These are phyloP conservation scores for Asparagopsis taxiformis DNA, from an alignment of 31 red algal genomes.

Conservation along the genomic window DNA sequence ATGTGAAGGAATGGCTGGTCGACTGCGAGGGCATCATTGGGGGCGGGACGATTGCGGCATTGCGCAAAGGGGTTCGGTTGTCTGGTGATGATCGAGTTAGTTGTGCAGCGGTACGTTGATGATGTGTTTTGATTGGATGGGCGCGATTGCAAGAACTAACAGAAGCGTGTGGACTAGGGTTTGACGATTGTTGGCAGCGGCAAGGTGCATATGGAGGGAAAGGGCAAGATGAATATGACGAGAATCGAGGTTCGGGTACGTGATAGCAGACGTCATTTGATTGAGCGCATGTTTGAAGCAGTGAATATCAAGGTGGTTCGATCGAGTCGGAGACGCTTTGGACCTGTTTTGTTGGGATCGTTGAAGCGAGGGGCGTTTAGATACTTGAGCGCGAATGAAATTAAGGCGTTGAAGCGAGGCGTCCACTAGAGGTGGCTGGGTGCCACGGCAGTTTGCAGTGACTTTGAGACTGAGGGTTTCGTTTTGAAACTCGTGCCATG, in stretches of 20 bases:
- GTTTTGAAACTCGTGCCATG: no score
- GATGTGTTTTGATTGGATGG: no score
- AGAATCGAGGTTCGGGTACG: slow-evolving; percentile 52
- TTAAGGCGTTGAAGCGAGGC: slow-evolving; percentile 68
- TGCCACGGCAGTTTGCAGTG: no score
- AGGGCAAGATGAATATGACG: slow-evolving; percentile 10
- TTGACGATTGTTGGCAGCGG: slow-evolving; percentile 9
- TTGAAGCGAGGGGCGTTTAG: slow-evolving; percentile 42
- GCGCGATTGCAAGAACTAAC: no score
- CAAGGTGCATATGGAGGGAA: slow-evolving; percentile 11
- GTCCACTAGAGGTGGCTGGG: no score
- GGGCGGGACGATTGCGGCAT: background rate
- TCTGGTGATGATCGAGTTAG: slow-evolving; percentile 12
- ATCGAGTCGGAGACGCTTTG: slow-evolving; percentile 38
- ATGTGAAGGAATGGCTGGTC: slow-evolving; percentile 53
- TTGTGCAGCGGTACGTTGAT: slow-evolving; percentile 22
- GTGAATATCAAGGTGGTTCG: slow-evolving; percentile 31
- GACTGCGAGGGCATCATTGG: slow-evolving; percentile 24
- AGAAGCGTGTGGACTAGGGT: background rate
- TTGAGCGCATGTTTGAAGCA: slow-evolving; percentile 37
- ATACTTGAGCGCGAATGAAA: slow-evolving; percentile 56
- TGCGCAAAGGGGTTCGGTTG: slow-evolving; percentile 28
- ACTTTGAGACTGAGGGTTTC: no score
- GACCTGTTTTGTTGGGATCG: slow-evolving; percentile 49
- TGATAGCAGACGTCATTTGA: slow-evolving; percentile 42